Percentiles rank a stretch among this genome's conserved stretches.
Conservation (phyloP, 345 rosid species). For the Stellera chamaejasme region DNA sequence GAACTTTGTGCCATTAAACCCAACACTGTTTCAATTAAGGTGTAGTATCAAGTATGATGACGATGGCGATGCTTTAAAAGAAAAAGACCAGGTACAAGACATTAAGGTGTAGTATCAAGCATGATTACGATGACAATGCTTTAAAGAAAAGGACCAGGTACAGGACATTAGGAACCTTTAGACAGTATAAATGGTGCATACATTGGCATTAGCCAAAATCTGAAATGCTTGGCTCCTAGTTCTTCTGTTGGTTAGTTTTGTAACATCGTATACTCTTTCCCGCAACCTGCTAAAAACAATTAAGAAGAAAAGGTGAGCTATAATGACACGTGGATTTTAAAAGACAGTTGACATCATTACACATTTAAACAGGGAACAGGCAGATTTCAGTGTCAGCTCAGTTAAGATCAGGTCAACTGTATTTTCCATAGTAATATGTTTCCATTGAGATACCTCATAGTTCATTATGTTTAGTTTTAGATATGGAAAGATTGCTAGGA, state of each 20-base stretch:
- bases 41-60: too few species aligned
- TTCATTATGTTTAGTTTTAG: too few species aligned
- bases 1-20: too few species aligned
- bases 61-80: too few species aligned
- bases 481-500: too few species aligned
- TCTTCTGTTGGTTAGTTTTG: constrained; percentile 21
- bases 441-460: too few species aligned
- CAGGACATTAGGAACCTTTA: constrained; percentile 29
- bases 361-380: neutral
- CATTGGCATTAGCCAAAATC: constrained; percentile 65
- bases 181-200: constrained; percentile 32
- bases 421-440: too few species aligned
- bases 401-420: neutral
- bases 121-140: too few species aligned
- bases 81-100: too few species aligned
- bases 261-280: constrained; percentile 27
- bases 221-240: constrained; percentile 47
- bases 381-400: neutral
- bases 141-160: too few species aligned
- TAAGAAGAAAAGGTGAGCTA: constrained; percentile 3
- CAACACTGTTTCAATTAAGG: too few species aligned
- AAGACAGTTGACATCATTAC: neutral
- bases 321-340: neutral
- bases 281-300: constrained; percentile 36
- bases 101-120: too few species aligned